Base-by-base conservation (phyloP, 495 filamentous ascomycete species). In the Neurospora sp. region DNA sequence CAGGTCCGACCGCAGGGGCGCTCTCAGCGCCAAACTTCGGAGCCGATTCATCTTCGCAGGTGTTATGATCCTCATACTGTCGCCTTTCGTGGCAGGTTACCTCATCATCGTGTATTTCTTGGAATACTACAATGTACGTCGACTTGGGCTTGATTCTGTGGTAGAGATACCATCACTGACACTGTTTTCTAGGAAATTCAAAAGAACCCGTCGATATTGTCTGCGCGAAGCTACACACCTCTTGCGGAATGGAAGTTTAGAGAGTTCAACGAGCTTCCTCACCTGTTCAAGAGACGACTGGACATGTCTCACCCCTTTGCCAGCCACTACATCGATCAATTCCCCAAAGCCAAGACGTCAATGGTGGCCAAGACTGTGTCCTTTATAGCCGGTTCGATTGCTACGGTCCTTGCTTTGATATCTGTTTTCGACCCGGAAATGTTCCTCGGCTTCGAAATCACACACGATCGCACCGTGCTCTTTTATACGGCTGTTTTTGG, bases 191-290 rank as follows among this genome's bases (percentile, higher is more conserved):
- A 91, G 87, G 96, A 98, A 83, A 97, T 94, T 80, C 93, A 97
- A 82, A 94, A 91, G 78, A 96, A 97, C 74, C 95, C 96, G 1
- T 91, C 93, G 0, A 87, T 93, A 69, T 72, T 85, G 31, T 91
- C 91, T 18, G 91, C 93, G 31, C 90, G 96, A 16, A 90, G 92
- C 76, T 99, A 97, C 76, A 98, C 94, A 3, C 93, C 94, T 2
- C 87, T 97, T 69, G 96, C 96, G 3, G 92, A 96, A 79, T 98
- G 96, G 96, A 98, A 97, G 77, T 98, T 98, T 73, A 91, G 96
- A 69, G 95, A 98, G 80, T 98, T 98, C 85, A 99, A 99, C 76
- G 96, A 99, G 80, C 88, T 99, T 1, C 90, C 90, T 75, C 96
- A 98, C 83, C 84, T 98, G 1, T 99, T 97, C 77, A 87, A 93